Base-by-base conservation (phyloP, 164 flowering plant species). In the Tinospora cordifolia region DNA sequence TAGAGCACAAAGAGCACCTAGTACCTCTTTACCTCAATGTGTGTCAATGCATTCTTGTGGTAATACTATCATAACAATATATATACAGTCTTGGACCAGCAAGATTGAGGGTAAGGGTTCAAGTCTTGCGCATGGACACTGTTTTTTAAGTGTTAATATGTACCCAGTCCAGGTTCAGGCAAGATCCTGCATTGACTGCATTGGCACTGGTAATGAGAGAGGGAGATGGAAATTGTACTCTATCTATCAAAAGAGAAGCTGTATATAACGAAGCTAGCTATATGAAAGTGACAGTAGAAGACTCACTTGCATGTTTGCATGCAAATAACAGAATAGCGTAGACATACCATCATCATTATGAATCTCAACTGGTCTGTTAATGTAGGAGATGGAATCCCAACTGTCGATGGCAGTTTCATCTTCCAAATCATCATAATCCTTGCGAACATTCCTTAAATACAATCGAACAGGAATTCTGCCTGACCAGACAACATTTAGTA, bases 401-500 rank as follows among this genome's bases (percentile, higher is more conserved):
- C 81, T 84, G 66, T 88, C 88, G 79, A 90, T 57, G 21, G 73
- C 72, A 60, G 90, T 84, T 65, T 80, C 83, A 81, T 87, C 92
- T 81, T 82, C 93, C 46, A 90, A 71, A 59, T 91, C 91, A 67
- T 86, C 87, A 74, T 83, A 71, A 74, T 85, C 85, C 71, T 88
- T 83, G 26, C 47, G 75, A 40, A 89, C 68, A 72, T 47, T 79
- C 84, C 89, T 69, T 69, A 88, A 77, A 70, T 92, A 95, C 81
- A 92, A 81, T 27, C 99, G 87, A 70, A 95, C 89, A 34, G 99
- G 98, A 83, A 91, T 75, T 80, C 90, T 86, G 81, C 87, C 99
- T 95, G 86, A 72, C 62, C 74, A 84, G 30, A 71, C 51, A 57
- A 71, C 78, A 72, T 39, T 66, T 44, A 70, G 54, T 58, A 63